Conservation (phyloP, 305 asterid species). For the Solanum hybrid region DNA sequence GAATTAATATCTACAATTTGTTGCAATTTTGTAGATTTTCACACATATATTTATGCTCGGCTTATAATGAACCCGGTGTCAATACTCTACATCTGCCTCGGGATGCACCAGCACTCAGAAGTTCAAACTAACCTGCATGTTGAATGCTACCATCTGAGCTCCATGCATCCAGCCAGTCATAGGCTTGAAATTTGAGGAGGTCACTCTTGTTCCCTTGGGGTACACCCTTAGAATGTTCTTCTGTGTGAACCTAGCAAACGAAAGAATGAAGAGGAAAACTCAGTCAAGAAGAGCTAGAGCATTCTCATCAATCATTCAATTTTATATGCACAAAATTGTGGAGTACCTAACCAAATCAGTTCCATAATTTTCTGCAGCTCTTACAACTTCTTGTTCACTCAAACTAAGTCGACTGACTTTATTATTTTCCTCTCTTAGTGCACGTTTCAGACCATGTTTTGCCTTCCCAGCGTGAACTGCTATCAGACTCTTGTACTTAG, state of each 20-base stretch:
- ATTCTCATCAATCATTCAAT: not conserved
- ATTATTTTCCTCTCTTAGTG: constrained; percentile 31
- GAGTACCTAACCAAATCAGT: constrained; percentile 64
- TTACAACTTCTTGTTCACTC: constrained; percentile 80
- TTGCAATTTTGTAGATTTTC: not conserved
- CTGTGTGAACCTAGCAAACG: constrained; percentile 61
- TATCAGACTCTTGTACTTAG: constrained; percentile 69
- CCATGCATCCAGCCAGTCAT: constrained; percentile 84
- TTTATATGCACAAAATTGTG: not conserved
- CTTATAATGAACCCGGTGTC: not conserved
- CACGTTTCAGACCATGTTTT: constrained; percentile 54
- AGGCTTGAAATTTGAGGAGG: constrained; percentile 80
- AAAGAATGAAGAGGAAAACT: not conserved
- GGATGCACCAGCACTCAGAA: not conserved
- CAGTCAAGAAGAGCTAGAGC: not conserved
- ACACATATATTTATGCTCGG: not conserved
- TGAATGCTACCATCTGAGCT: constrained; percentile 93
- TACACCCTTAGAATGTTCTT: constrained; percentile 64
- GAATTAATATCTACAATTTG: not conserved
- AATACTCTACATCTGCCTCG: not conserved
- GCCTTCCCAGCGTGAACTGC: constrained; percentile 91
- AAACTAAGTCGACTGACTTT: constrained; percentile 71
- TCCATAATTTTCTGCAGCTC: constrained; percentile 60
- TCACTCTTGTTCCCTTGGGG: constrained; percentile 89
- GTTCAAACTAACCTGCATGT: constrained; percentile 63